A percentile compares a stretch with the other conserved stretches of the same genome.
These are phyloP conservation scores for Themeda triandra DNA, from an alignment of 176 grass and related monocot genomes.

Conservation along the genomic window DNA sequence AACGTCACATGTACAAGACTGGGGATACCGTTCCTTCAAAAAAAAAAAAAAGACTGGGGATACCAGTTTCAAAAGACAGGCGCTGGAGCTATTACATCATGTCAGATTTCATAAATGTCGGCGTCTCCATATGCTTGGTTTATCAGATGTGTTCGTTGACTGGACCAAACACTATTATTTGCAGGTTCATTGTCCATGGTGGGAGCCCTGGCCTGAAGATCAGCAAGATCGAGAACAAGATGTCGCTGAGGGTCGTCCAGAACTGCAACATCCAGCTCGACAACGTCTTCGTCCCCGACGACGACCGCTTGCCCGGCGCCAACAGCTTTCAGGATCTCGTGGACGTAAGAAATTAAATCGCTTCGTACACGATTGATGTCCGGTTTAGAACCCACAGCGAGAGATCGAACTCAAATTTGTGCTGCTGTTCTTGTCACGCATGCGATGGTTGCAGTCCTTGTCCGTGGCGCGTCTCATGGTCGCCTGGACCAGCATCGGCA, in stretches of 20 bases:
- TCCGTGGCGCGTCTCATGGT: constrained; percentile 40
- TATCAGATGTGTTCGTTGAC: background rate
- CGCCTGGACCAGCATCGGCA: constrained; percentile 55
- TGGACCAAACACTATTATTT: background rate
- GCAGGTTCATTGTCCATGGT: constrained; percentile 58
- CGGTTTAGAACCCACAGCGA: too few species aligned
- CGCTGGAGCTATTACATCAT: too few species aligned
- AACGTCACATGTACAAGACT: too few species aligned
- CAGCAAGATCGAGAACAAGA: constrained; percentile 65
- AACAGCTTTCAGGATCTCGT: constrained; percentile 48
- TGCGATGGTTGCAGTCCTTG: too few species aligned
- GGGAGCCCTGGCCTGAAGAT: constrained; percentile 36
- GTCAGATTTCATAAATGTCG: too few species aligned
- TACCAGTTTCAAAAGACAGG: too few species aligned
- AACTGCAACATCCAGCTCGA: constrained; percentile 64
- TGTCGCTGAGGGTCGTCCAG: constrained; percentile 60
- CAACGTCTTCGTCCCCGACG: constrained; percentile 54
- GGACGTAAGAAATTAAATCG: constrained; percentile 38
- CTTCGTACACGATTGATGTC: too few species aligned
- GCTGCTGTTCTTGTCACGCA: background rate
- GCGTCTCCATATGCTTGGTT: too few species aligned
- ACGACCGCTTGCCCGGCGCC: constrained; percentile 39
- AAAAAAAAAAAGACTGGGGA: too few species aligned
- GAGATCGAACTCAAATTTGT: background rate
- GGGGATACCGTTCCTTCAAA: too few species aligned